A percentile compares a stretch with the other conserved stretches of the same genome.
These are phyloP conservation scores for Sedum album DNA, from an alignment of 164 flowering plant genomes.

Conservation along the genomic window DNA sequence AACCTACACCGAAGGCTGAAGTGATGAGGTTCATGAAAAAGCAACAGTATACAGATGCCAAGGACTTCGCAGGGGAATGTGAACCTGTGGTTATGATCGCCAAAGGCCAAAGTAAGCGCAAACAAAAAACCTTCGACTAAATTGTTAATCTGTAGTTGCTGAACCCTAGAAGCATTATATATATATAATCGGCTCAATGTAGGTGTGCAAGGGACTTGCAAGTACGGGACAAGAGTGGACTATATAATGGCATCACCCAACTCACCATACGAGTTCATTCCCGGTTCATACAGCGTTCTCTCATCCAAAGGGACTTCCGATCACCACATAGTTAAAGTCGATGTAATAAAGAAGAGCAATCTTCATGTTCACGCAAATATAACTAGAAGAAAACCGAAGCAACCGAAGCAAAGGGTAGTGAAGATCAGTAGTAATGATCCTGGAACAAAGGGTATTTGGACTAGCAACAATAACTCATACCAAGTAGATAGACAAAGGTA, in stretches of 20 bases:
- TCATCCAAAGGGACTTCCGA: conserved; percentile 97
- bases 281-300: conserved; percentile 72
- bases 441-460: not conserved
- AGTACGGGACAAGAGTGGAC: conserved; percentile 89
- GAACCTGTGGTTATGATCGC: conserved; percentile 88
- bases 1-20: conserved; percentile 77
- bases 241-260: conserved; percentile 64
- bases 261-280: conserved; percentile 68
- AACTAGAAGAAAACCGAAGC: not conserved
- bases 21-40: conserved; percentile 75
- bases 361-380: not conserved
- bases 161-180: no score
- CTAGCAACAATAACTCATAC: not conserved
- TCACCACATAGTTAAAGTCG: conserved; percentile 90
- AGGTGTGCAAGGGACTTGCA: conserved; percentile 98
- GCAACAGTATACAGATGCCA: conserved; percentile 64
- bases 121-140: not conserved
- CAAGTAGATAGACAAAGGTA: not conserved
- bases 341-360: conserved; percentile 24
- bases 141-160: no score
- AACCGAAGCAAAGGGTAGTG: not conserved
- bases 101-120: conserved; percentile 79
- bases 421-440: not conserved
- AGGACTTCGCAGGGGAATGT: conserved; percentile 83
- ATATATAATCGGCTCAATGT: conserved; percentile 8